A percentile compares a stretch with the other conserved stretches of the same genome.
These are phyloP conservation scores for Eucalyptus cloeziana DNA, from an alignment of 345 rosid genomes.

Conservation along the genomic window DNA sequence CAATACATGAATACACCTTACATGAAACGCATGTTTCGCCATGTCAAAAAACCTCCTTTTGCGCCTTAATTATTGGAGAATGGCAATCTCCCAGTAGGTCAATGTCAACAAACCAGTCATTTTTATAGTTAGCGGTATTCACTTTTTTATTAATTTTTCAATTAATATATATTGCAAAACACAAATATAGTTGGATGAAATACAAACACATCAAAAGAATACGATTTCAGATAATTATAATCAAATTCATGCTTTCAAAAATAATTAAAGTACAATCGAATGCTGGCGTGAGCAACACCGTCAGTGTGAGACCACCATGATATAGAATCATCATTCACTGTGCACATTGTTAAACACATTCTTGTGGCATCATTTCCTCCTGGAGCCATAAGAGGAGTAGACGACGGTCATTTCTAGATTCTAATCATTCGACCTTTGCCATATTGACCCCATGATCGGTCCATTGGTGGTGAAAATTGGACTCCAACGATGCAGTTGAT, in stretches of 20 bases:
- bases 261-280: not conserved
- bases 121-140: too few species aligned
- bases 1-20: not conserved
- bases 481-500: not conserved
- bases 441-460: not conserved
- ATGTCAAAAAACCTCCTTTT: too few species aligned
- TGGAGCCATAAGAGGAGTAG: not conserved
- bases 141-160: too few species aligned
- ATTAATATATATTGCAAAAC: not conserved
- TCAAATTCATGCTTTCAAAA: not conserved
- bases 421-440: not conserved
- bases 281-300: not conserved
- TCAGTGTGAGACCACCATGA: not conserved
- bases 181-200: not conserved
- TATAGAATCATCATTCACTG: not conserved
- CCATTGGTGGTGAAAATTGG: not conserved
- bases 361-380: not conserved
- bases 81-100: too few species aligned
- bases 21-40: not conserved
- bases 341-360: not conserved
- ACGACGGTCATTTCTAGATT: not conserved
- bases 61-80: too few species aligned
- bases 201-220: not conserved
- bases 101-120: too few species aligned
- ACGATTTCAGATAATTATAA: not conserved